phyloP scores from a whole-genome alignment of 2,329 filamentous ascomycete species.

The Penicillium sp. region DNA sequence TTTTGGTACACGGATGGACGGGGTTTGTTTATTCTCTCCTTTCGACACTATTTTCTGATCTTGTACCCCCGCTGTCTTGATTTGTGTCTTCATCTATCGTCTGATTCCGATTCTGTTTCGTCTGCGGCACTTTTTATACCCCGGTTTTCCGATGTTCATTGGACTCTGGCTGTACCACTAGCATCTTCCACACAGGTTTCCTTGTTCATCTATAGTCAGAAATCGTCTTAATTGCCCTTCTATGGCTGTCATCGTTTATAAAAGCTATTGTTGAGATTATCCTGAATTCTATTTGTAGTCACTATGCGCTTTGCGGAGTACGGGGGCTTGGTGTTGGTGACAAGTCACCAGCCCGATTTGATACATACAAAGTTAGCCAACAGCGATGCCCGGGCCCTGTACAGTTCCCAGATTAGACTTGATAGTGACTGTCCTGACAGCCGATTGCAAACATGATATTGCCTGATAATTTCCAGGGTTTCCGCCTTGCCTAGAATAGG shows the following conservation, averaged over 20 bases:
- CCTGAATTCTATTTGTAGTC: not conserved
- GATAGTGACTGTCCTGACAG: not conserved
- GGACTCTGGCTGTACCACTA: slow-evolving; percentile 32
- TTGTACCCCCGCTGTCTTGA: not conserved
- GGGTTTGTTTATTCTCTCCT: slow-evolving; percentile 14
- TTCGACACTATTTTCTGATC: not conserved
- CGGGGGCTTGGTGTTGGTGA: not conserved
- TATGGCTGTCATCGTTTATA: not conserved
- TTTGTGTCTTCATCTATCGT: slow-evolving; percentile 4
- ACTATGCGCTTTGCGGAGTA: not conserved
- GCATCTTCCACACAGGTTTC: slow-evolving; percentile 18
- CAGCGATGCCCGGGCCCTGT: not conserved
- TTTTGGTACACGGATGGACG: slow-evolving; percentile 14
- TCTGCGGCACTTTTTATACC: slow-evolving; percentile 24
- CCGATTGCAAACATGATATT: slow-evolving; percentile 8
- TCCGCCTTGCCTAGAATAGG: slow-evolving; percentile 1
- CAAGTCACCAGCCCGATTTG: slow-evolving; percentile 5
- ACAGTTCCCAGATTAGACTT: not conserved
- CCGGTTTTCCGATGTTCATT: slow-evolving; percentile 31
- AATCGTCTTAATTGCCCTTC: slow-evolving; percentile 16
- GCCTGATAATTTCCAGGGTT: slow-evolving; percentile 1
- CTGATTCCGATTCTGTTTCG: slow-evolving; percentile 4
- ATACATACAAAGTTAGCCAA: not conserved
- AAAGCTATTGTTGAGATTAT: not conserved
- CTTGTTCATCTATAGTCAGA: slow-evolving; percentile 17